Evolutionary conservation across 306 rosid species (phyloP), one percentile per base, ranked within the genome.

Genomic region (Casuarina equisetifolia): DNA sequence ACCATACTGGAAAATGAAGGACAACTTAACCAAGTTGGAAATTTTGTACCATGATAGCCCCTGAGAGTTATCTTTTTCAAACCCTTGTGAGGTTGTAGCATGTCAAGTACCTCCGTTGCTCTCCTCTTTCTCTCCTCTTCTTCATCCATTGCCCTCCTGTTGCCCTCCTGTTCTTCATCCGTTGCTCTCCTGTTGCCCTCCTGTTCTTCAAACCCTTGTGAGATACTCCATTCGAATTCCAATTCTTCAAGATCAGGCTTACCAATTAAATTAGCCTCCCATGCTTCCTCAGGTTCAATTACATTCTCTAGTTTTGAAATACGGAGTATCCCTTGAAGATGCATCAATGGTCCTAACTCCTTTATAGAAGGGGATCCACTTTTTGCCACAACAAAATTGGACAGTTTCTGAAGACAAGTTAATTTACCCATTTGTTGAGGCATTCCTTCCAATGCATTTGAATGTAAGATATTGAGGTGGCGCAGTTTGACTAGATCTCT

Each of bases 251-350:
- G 70, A 2, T 25, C 3, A 11, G 15, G 46, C 72, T 75, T 75
- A 1, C 36, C 35, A 17, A 32, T 46, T 48, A 75, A 75, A 25
- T 38, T 75, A 7, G 72, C 62, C 5, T 11, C 69, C 50, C 49
- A 10, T 46, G 79, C 79, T 36, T 75, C 72, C 11, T 1, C 16
- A 0, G 36, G 8, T 46, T 20, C 38, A 46, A 0, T 58, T 10
- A 58, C 76, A 53, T 78, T 70, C 43, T 78, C 76, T 12, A 75
- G 32, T 49, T 15, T 39, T 62, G 79, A 75, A 35, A 76, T 51
- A 63, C 13, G 6, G 11, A 75, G 55, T 10, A 7, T 49, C 50
- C 69, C 5, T 1, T 0, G 43, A 77, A 46, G 35, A 40, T 66
- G 71, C 2, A 4, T 6, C 50, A 40, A 40, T 39, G 25, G 3